Percentiles rank a stretch among this genome's conserved stretches.
Conservation (phyloP, 331 rosid genomes). For the Quercus lobata region DNA sequence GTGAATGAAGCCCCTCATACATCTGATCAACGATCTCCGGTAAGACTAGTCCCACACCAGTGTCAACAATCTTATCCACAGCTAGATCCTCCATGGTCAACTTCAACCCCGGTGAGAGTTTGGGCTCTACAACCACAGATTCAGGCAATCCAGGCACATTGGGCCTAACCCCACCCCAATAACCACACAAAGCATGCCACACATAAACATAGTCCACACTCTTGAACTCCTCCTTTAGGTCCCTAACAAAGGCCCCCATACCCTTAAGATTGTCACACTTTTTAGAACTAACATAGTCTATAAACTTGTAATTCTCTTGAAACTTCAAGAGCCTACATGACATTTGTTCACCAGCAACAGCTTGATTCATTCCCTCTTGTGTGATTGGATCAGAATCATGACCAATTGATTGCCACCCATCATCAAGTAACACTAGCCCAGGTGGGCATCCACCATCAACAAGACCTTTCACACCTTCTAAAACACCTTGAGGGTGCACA, state of each 20-base stretch:
- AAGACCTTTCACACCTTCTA: slow-evolving; percentile 66
- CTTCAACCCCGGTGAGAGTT: slow-evolving; percentile 50
- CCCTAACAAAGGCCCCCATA: slow-evolving; percentile 61
- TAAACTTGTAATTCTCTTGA: no score
- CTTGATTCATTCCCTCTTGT: no score
- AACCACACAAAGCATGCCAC: slow-evolving; percentile 95
- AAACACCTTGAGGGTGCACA: slow-evolving; percentile 73
- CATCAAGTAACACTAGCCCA: no score
- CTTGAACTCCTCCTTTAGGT: slow-evolving; percentile 57
- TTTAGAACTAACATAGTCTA: no score
- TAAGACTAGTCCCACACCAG: slow-evolving; percentile 69
- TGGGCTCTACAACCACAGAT: slow-evolving; percentile 42
- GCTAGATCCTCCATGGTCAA: slow-evolving; percentile 84
- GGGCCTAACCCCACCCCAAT: slow-evolving; percentile 94
- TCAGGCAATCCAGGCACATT: slow-evolving; percentile 57
- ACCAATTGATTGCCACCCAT: no score
- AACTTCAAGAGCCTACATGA: no score
- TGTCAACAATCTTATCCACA: slow-evolving; percentile 71
- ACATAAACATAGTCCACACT: slow-evolving; percentile 75
- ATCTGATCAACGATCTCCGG: slow-evolving; percentile 53
- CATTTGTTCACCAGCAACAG: no score
- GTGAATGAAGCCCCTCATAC: slow-evolving; percentile 83
- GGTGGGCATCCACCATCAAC: slow-evolving; percentile 87
- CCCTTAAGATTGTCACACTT: slow-evolving; percentile 21
- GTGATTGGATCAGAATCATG: no score